Evolutionary conservation across 1,139 yeast species (phyloP), one percentile per base, ranked within the genome.

Genomic region (Suhomyces taliae): DNA sequence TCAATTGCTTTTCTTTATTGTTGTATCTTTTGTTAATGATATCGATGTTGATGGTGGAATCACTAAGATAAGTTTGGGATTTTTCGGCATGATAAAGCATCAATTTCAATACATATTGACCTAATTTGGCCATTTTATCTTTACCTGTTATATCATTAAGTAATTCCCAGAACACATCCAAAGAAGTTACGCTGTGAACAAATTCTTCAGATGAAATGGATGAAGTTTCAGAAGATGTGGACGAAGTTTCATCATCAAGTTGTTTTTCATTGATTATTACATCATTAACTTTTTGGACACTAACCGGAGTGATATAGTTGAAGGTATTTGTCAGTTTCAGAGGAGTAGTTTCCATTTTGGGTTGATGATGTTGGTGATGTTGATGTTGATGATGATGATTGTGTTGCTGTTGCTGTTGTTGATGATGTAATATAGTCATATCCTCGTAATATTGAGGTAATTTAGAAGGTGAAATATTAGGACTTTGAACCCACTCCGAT

Each of bases 81-180:
- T 69, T 68, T 7, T 67, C 58, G 8, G 84, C 72, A 58, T 83
- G 81, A 48, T 74, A 65, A 27, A 81, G 67, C 31, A 84, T 60
- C 31, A 85, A 62, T 50, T 86, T 74, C 43, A 86, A 63, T 0
- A 78, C 61, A 57, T 85, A 85, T 56, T 83, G 87, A 29, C 82
- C 70, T 6, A 82, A 70, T 57, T 86, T 86, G 34, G 89, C 87
- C 54, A 83, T 51, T 57, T 85, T 84, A 58, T 86, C 93, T 61
- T 85, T 86, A 34, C 91, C 91, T 2, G 80, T 74, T 27, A 85
- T 64, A 47, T 77, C 76, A 50, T 76, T 78, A 48, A 83, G 64
- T 66, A 81, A 67, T 35, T 70, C 68, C 67, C 82, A 76, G 47
- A 83, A 68, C 5, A 84, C 67, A 43, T 80, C 84, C 61, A 58